These are phyloP conservation scores for Laguncularia racemosa DNA, from an alignment of 345 rosid genomes.

Conservation along the genomic window DNA sequence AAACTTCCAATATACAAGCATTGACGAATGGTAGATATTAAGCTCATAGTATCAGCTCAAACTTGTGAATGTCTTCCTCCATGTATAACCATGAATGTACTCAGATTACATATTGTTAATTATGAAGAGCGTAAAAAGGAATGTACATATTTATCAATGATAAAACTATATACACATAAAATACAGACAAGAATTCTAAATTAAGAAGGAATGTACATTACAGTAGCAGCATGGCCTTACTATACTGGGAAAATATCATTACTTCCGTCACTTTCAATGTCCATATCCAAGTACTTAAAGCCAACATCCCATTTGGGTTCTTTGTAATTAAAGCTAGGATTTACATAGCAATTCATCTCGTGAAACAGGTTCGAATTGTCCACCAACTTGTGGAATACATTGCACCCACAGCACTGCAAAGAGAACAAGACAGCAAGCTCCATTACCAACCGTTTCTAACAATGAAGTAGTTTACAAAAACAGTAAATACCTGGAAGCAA, in stretches of 20 bases:
- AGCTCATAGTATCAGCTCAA: too few species aligned
- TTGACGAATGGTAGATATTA: too few species aligned
- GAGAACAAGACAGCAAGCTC: background rate
- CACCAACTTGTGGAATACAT: conserved; percentile 86
- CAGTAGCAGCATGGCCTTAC: conserved; percentile 19
- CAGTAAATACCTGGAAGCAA: too few species aligned
- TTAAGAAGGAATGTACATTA: conserved; percentile 29
- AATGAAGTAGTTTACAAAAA: too few species aligned
- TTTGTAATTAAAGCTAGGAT: conserved; percentile 47
- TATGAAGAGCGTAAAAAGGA: too few species aligned
- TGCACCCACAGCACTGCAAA: conserved; percentile 82
- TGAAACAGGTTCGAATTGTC: conserved; percentile 89
- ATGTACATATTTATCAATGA: too few species aligned
- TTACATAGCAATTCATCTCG: conserved; percentile 79
- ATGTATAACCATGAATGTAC: too few species aligned
- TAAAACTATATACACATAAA: background rate
- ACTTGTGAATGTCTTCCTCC: too few species aligned
- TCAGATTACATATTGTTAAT: too few species aligned
- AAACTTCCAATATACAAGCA: too few species aligned
- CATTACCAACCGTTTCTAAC: background rate
- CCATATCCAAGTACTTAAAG: conserved; percentile 54
- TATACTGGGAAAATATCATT: conserved; percentile 27
- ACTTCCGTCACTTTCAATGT: conserved; percentile 26
- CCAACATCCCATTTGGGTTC: conserved; percentile 50
- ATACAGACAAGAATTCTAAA: conserved; percentile 24